These are phyloP conservation scores for Mychonastes homosphaera DNA, from an alignment of 139 green algal species.

Conservation along the genomic window DNA sequence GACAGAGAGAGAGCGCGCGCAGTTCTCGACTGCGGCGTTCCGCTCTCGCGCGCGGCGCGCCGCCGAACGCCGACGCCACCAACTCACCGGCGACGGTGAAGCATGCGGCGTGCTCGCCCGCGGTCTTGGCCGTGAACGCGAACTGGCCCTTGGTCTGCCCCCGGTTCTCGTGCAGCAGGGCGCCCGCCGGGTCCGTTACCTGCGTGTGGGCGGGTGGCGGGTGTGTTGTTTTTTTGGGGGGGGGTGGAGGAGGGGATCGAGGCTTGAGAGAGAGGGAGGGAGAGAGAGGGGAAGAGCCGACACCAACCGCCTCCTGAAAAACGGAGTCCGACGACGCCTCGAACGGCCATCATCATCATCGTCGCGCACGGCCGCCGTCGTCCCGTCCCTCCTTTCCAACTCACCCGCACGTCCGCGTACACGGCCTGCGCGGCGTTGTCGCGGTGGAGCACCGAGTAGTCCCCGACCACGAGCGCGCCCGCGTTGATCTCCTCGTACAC, in stretches of 20 bases:
- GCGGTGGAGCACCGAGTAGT: conserved; percentile 36
- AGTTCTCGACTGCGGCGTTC: not conserved
- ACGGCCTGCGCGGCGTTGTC: conserved; percentile 12
- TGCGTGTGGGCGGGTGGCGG: not conserved
- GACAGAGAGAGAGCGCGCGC: not conserved
- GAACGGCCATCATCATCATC: not conserved
- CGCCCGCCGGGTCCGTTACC: conserved; percentile 6
- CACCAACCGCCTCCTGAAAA: not conserved
- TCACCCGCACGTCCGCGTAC: conserved; percentile 10
- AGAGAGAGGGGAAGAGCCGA: not conserved
- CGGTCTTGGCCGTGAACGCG: conserved; percentile 58
- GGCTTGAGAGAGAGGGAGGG: not conserved
- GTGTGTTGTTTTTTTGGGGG: no score
- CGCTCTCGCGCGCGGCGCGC: not conserved
- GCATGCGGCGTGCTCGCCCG: conserved; percentile 81
- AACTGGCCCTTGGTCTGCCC: conserved; percentile 47
- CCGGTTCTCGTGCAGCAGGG: conserved; percentile 9
- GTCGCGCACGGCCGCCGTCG: not conserved
- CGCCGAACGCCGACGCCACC: not conserved
- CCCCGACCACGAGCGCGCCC: conserved; percentile 42
- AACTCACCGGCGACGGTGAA: conserved; percentile 58
- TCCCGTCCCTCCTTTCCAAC: not conserved
- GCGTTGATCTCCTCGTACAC: conserved; percentile 44
- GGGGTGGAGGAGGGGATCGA: no score
- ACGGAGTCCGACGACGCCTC: not conserved